Percentiles rank a stretch among this genome's conserved stretches.
phyloP scores from a whole-genome alignment of 768 basidiomycete genomes.

The Suillus spraguei region DNA sequence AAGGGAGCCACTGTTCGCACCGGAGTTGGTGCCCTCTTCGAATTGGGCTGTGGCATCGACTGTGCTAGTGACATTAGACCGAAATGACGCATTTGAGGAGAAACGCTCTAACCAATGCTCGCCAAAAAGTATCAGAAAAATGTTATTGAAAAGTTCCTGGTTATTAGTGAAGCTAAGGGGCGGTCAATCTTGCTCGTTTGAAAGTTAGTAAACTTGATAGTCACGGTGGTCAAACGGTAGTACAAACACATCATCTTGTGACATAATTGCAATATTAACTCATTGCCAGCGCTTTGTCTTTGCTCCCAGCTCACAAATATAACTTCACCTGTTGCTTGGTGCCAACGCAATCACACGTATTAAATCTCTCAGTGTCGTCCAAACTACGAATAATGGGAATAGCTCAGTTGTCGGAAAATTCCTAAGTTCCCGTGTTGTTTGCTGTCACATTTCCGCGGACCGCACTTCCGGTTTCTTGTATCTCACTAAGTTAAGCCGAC shows the following conservation, averaged over 20 bases:
- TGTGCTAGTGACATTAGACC: background rate
- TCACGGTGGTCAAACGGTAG: too few species aligned
- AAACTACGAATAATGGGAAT: background rate
- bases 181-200: background rate
- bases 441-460: too few species aligned
- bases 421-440: too few species aligned
- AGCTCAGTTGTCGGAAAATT: too few species aligned
- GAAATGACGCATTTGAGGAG: background rate
- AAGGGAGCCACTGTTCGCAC: slow-evolving; percentile 15
- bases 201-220: too few species aligned
- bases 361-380: background rate
- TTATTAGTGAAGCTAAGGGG: too few species aligned
- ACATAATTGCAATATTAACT: background rate
- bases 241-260: too few species aligned
- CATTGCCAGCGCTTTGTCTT: background rate
- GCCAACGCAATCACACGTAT: background rate
- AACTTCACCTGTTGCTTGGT: background rate
- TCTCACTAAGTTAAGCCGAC: too few species aligned
- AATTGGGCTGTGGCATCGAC: slow-evolving; percentile 8
- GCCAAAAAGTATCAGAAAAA: background rate
- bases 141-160: background rate
- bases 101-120: background rate
- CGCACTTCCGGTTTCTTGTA: too few species aligned
- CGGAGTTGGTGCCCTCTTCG: slow-evolving; percentile 13
- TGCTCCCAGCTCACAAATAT: too few species aligned